phyloP scores from a whole-genome alignment of 352 stramenopile genomes.

The Phytophthora pistaciae region DNA sequence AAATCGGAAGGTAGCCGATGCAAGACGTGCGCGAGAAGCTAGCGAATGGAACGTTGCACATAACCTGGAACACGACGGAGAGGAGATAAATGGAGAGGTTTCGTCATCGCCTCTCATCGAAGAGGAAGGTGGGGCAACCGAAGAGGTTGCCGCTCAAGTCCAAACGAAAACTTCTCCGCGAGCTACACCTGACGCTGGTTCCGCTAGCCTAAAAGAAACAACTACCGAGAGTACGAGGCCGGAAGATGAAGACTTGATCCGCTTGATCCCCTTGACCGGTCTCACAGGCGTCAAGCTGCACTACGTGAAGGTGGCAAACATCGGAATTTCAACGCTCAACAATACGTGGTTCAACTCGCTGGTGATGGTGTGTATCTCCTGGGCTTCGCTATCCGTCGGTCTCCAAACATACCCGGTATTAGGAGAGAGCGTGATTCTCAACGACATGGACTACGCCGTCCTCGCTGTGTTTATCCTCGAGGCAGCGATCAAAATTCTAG shows the following conservation, averaged over 20 bases:
- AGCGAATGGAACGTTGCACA: conserved; percentile 32
- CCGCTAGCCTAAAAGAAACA: conserved; percentile 1
- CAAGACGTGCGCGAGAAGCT: conserved; percentile 27
- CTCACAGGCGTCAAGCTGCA: conserved; percentile 38
- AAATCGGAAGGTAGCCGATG: conserved; percentile 33
- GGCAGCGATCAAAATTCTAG: conserved; percentile 78
- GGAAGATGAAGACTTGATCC: conserved; percentile 40
- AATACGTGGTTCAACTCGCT: conserved; percentile 70
- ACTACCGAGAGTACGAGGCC: conserved; percentile 3
- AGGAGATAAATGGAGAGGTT: neutral
- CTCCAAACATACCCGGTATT: conserved; percentile 80
- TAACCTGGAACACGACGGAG: conserved; percentile 13
- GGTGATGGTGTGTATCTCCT: conserved; percentile 83
- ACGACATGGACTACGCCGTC: conserved; percentile 72
- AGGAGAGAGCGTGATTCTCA: conserved; percentile 49
- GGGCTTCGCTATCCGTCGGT: conserved; percentile 82
- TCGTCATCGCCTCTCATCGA: conserved; percentile 1
- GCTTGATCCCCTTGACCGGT: conserved; percentile 41
- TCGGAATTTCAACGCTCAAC: conserved; percentile 51
- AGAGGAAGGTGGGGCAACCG: neutral
- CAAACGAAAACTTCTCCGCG: conserved; percentile 1
- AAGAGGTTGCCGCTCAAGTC: conserved; percentile 2
- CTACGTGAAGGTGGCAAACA: conserved; percentile 55
- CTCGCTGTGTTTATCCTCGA: conserved; percentile 85
- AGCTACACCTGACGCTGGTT: neutral